These are phyloP conservation scores for Euryodendron excelsum DNA, from an alignment of 148 eudicot genomes.

Conservation along the genomic window DNA sequence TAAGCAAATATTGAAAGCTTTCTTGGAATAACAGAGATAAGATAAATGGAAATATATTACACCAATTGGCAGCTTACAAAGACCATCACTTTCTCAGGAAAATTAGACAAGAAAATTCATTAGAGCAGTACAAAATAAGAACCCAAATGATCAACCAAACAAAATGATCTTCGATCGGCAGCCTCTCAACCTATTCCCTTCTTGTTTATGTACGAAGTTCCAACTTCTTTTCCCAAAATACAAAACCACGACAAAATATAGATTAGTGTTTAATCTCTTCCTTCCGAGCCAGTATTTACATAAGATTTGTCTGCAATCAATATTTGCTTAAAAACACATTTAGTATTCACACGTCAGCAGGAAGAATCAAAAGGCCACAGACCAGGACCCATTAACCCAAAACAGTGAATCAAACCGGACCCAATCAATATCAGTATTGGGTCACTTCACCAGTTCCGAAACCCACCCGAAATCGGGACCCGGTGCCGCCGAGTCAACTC, in stretches of 20 bases:
- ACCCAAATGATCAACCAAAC: background rate
- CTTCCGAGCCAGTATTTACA: background rate
- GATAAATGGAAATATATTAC: too few relatives aligned
- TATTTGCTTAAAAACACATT: background rate
- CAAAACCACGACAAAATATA: constrained; percentile 2
- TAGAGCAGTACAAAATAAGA: background rate
- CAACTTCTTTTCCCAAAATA: background rate
- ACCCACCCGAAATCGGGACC: constrained; percentile 64
- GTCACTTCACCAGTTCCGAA: constrained; percentile 54
- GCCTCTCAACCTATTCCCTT: background rate
- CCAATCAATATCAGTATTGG: background rate
- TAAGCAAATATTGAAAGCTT: too few relatives aligned
- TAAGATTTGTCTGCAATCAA: background rate
- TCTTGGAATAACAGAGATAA: too few relatives aligned
- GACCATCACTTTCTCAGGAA: constrained; percentile 4
- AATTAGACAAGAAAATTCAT: background rate
- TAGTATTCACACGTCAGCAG: constrained; percentile 14
- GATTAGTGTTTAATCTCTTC: background rate
- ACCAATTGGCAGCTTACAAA: constrained; percentile 11
- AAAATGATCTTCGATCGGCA: background rate
- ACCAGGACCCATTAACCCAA: background rate
- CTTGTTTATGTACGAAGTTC: background rate
- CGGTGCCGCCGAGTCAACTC: constrained; percentile 34
- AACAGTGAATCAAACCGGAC: background rate
- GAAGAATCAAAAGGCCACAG: constrained; percentile 3